Evolutionary conservation across 1,284 basidiomycete species (phyloP).

Genomic region (Cutaneotrichosporon dermatis): DNA sequence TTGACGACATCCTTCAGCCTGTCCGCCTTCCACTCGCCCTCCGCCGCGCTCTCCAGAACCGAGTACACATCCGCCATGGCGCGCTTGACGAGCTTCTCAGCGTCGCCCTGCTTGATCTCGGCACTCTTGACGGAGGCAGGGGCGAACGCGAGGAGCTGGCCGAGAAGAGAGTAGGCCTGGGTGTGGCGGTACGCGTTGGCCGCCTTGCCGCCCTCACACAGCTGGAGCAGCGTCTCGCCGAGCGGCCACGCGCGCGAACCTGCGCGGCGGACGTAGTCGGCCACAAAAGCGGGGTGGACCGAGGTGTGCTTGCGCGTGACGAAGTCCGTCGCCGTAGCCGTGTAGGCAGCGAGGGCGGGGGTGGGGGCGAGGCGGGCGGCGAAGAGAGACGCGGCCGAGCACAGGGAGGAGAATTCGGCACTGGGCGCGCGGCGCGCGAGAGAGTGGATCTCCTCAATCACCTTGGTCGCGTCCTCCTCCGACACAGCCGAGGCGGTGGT

Average conservation of each 20-base stretch:
- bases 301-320: conserved; percentile 72
- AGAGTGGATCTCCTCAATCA: conserved; percentile 66
- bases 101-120: conserved; percentile 44
- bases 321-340: conserved; percentile 69
- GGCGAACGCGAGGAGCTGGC: conserved; percentile 61
- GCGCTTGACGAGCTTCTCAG: conserved; percentile 55
- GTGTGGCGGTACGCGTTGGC: conserved; percentile 66
- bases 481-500: conserved; percentile 58
- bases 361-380: conserved; percentile 59
- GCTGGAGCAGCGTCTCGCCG: conserved; percentile 60
- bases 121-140: conserved; percentile 53
- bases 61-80: conserved; percentile 57
- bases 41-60: conserved; percentile 55
- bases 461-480: conserved; percentile 34
- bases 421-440: conserved; percentile 64
- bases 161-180: conserved; percentile 70
- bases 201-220: conserved; percentile 48
- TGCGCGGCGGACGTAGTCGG: conserved; percentile 69
- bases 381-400: conserved; percentile 70
- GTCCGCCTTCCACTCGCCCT: conserved; percentile 55
- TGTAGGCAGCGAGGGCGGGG: conserved; percentile 53
- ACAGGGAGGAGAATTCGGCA: conserved; percentile 62
- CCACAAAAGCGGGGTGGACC: conserved; percentile 70
- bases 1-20: conserved; percentile 79
- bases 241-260: conserved; percentile 62